A percentile compares a stretch with the other conserved stretches of the same genome.
These are phyloP conservation scores for Lolium multiflorum DNA, from an alignment of 176 grass and related monocot species.

Conservation along the genomic window DNA sequence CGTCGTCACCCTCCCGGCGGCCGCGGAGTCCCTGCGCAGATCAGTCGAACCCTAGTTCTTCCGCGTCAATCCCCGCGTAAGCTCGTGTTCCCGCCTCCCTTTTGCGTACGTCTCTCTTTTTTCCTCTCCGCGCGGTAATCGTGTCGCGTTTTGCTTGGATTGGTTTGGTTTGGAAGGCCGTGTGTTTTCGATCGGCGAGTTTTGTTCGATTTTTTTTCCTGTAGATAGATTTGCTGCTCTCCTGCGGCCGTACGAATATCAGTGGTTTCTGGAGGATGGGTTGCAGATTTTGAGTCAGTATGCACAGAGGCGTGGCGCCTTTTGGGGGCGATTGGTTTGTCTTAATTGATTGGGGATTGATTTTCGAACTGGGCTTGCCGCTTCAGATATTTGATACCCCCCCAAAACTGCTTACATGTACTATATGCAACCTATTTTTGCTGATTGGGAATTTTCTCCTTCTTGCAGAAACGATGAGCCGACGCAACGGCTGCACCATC, in stretches of 20 bases:
- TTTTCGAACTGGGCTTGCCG: background rate
- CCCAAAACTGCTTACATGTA: no score
- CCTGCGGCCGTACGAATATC: no score
- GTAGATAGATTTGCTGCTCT: no score
- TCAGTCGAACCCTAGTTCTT: background rate
- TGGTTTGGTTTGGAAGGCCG: background rate
- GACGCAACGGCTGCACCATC: slow-evolving; percentile 65
- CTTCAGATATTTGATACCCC: background rate
- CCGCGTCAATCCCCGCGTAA: background rate
- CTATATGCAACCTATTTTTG: background rate
- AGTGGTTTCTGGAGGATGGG: no score
- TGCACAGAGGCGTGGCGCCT: background rate
- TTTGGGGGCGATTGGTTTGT: background rate
- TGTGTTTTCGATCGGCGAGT: background rate
- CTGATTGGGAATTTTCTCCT: background rate
- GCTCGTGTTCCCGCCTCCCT: background rate
- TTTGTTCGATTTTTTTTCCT: no score
- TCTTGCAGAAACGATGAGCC: slow-evolving; percentile 68
- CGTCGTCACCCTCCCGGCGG: slow-evolving; percentile 16
- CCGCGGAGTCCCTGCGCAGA: slow-evolving; percentile 24
- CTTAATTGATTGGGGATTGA: no score
- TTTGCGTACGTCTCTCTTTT: background rate
- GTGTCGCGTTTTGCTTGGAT: background rate
- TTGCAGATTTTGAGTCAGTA: no score
- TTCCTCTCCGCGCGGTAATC: background rate